Evolutionary conservation across 2,329 filamentous ascomycete genomes (phyloP).

Genomic region (Fusarium brachygibbosum): DNA sequence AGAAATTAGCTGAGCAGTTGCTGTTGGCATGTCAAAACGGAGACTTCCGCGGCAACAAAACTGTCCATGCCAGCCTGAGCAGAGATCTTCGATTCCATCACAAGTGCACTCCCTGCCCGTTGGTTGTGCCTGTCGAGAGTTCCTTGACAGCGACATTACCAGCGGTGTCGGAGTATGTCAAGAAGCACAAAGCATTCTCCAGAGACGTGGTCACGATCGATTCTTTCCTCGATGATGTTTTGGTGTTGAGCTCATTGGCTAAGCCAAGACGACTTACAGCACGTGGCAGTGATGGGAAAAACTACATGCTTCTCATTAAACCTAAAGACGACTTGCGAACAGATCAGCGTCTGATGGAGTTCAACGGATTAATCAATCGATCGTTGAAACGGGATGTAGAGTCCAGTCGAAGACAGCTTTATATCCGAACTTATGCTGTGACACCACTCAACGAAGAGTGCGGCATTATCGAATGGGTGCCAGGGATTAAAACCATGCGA

Average conservation of each 20-base stretch:
- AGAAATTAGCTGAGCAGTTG: conserved; percentile 86
- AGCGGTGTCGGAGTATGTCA: conserved; percentile 76
- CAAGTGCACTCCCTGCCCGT: conserved; percentile 82
- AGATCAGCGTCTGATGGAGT: conserved; percentile 98
- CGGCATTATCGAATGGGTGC: conserved; percentile 98
- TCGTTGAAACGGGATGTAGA: conserved; percentile 93
- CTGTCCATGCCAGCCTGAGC: conserved; percentile 77
- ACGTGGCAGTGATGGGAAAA: conserved; percentile 87
- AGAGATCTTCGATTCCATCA: conserved; percentile 87
- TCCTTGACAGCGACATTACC: conserved; percentile 88
- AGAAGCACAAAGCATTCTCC: conserved; percentile 88
- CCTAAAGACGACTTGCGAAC: conserved; percentile 98
- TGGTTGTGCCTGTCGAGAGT: conserved; percentile 91
- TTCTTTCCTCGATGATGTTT: conserved; percentile 85
- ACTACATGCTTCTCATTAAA: conserved; percentile 93
- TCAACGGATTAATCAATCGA: conserved; percentile 97
- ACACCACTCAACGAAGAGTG: conserved; percentile 98
- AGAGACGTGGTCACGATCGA: conserved; percentile 87
- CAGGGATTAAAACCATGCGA: conserved; percentile 92
- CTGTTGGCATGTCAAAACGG: conserved; percentile 84
- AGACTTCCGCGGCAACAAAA: conserved; percentile 76
- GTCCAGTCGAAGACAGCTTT: conserved; percentile 88
- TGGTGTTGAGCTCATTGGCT: conserved; percentile 91
- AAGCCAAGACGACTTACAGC: conserved; percentile 92
- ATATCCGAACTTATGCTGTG: conserved; percentile 97